These are phyloP conservation scores for Acacia confusa DNA, from an alignment of 306 rosid species.

Conservation along the genomic window DNA sequence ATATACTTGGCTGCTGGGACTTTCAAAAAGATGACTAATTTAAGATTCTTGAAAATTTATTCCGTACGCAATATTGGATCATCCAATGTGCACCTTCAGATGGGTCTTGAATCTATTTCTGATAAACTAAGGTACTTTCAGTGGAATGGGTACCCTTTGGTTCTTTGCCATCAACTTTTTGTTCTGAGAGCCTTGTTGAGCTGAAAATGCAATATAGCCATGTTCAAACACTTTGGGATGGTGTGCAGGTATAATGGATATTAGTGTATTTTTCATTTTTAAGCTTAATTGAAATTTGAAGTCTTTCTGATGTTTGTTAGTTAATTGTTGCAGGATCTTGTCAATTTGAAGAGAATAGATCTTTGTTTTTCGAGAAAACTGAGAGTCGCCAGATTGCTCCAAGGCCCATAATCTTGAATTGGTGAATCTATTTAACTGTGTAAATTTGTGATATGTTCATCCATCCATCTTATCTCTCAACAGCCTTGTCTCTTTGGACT, in stretches of 20 bases:
- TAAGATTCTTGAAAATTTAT: neutral
- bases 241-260: neutral
- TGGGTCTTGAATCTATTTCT: neutral
- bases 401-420: constrained; percentile 20
- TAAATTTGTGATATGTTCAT: neutral
- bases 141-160: neutral
- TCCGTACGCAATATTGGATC: neutral
- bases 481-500: constrained; percentile 3
- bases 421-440: constrained; percentile 9
- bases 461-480: neutral
- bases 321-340: neutral
- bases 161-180: neutral
- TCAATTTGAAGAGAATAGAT: constrained; percentile 11
- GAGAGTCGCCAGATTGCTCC: constrained; percentile 23
- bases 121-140: neutral
- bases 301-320: neutral
- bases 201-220: neutral
- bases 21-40: neutral
- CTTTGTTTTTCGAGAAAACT: neutral
- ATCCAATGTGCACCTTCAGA: neutral
- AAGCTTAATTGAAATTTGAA: neutral
- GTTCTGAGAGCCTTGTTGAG: neutral
- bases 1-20: neutral
- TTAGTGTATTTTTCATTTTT: neutral
- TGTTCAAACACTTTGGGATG: constrained; percentile 12